A percentile compares a stretch with the other conserved stretches of the same genome.
These are phyloP conservation scores for Saccharomycopsis schoenii DNA, from an alignment of 805 yeast species.

Conservation along the genomic window DNA sequence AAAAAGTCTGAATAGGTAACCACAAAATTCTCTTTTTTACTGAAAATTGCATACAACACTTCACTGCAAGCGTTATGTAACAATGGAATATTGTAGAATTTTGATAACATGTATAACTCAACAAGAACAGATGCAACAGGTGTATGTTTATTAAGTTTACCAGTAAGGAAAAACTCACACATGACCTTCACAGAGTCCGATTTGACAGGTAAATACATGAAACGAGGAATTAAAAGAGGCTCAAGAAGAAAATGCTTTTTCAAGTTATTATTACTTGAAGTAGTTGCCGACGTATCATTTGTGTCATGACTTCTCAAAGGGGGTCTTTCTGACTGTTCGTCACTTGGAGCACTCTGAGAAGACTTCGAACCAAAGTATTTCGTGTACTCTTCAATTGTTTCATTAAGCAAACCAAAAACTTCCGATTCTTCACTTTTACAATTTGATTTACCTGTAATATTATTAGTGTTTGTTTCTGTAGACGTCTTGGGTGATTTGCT, in stretches of 20 bases:
- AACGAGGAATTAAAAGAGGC: slow-evolving; percentile 57
- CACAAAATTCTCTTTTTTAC: slow-evolving; percentile 49
- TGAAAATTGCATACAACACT: slow-evolving; percentile 52
- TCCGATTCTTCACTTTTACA: background rate
- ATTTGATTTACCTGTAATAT: background rate
- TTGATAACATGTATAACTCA: slow-evolving; percentile 28
- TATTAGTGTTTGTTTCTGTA: background rate
- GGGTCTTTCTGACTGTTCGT: background rate
- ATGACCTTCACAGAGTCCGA: slow-evolving; percentile 54
- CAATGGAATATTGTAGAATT: slow-evolving; percentile 58
- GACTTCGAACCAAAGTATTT: background rate
- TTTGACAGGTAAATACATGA: slow-evolving; percentile 58
- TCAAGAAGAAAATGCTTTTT: slow-evolving; percentile 31
- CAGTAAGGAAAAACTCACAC: slow-evolving; percentile 66
- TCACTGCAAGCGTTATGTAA: slow-evolving; percentile 62
- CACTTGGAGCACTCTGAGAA: background rate
- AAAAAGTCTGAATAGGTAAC: slow-evolving; percentile 23
- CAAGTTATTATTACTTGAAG: background rate
- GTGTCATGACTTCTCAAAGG: background rate
- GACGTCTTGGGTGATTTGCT: background rate
- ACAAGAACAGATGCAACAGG: slow-evolving; percentile 53
- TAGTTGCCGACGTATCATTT: background rate
- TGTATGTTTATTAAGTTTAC: slow-evolving; percentile 65
- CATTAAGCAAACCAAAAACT: background rate
- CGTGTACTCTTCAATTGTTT: background rate